phyloP scores from a whole-genome alignment of 495 filamentous ascomycete genomes.

The Aspergillus ostianus region DNA sequence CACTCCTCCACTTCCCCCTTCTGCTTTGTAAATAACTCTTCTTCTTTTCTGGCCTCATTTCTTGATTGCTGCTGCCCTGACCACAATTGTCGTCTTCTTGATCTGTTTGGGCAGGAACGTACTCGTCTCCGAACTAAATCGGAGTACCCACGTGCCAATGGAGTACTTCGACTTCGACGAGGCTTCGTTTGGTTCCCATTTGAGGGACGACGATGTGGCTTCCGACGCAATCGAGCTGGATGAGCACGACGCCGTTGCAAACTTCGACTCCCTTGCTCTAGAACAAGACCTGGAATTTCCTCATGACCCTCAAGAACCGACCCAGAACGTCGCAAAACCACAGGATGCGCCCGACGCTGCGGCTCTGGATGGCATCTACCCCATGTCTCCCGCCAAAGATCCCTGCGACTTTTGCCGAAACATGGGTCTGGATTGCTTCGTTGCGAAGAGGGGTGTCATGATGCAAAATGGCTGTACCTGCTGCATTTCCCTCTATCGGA shows the following conservation, averaged over 20 bases:
- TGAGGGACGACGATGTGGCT: constrained; percentile 40
- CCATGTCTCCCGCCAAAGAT: constrained; percentile 47
- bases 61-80: constrained; percentile 3
- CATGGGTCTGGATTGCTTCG: constrained; percentile 72
- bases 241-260: constrained; percentile 34
- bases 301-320: constrained; percentile 30
- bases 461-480: constrained; percentile 69
- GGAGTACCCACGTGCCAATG: constrained; percentile 26
- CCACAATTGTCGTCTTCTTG: not conserved
- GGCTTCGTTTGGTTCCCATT: constrained; percentile 42
- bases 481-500: constrained; percentile 71
- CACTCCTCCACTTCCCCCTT: constrained; percentile 14
- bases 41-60: not conserved
- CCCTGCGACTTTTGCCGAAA: constrained; percentile 71
- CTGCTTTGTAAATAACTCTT: not conserved
- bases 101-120: not conserved
- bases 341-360: constrained; percentile 29
- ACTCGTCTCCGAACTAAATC: constrained; percentile 1
- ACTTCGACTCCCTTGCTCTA: constrained; percentile 36
- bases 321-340: constrained; percentile 18
- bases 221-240: constrained; percentile 41
- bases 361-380: constrained; percentile 39
- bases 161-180: constrained; percentile 58
- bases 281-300: constrained; percentile 40
- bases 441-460: constrained; percentile 64